Conservation (phyloP, 495 filamentous ascomycete species). For the Xylona heveae region DNA sequence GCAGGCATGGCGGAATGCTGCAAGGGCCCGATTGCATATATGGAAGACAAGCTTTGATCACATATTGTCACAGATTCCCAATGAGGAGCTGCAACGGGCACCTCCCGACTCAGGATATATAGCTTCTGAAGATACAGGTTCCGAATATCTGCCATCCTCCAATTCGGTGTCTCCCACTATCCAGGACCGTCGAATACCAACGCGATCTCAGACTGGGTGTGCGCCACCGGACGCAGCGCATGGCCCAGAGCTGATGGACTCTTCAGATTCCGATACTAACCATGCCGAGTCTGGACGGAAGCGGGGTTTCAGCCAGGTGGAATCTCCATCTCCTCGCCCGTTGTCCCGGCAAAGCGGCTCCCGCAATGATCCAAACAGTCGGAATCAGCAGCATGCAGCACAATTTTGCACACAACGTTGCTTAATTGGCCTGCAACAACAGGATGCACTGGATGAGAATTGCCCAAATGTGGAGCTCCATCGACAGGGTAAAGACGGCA, state of each 20-base stretch:
- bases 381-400: background rate
- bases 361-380: background rate
- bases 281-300: background rate
- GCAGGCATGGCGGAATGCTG: constrained; percentile 18
- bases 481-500: constrained; percentile 2
- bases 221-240: background rate
- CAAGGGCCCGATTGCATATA: constrained; percentile 9
- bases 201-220: no score
- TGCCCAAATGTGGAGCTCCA: constrained; percentile 20
- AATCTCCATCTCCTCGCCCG: constrained; percentile 7
- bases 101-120: no score
- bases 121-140: no score
- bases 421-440: constrained; percentile 16
- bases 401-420: constrained; percentile 22
- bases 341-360: background rate
- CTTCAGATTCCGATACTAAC: background rate
- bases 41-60: constrained; percentile 21
- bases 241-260: background rate
- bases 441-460: constrained; percentile 14
- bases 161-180: no score
- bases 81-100: constrained; percentile 7
- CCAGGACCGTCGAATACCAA: no score
- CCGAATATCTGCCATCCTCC: no score
- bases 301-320: background rate
- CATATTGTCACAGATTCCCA: constrained; percentile 13